These are phyloP conservation scores for Tremella yokohamensis DNA, from an alignment of 768 basidiomycete species.

Conservation along the genomic window DNA sequence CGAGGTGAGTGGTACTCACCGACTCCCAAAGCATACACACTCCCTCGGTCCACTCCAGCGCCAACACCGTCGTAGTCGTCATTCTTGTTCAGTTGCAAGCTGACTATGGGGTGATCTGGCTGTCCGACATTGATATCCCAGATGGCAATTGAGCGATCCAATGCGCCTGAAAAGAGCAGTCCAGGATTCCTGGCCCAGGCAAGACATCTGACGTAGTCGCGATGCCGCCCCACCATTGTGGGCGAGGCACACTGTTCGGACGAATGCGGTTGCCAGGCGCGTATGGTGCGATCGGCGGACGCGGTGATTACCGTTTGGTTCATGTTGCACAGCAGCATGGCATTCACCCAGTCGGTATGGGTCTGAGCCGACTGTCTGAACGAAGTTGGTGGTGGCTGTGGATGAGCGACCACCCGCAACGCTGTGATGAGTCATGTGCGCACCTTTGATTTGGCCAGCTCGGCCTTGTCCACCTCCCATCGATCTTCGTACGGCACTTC, in stretches of 20 bases:
- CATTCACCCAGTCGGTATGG: slow-evolving; percentile 96
- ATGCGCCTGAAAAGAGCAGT: slow-evolving; percentile 62
- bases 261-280: slow-evolving; percentile 86
- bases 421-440: not conserved
- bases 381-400: slow-evolving; percentile 41
- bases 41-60: slow-evolving; percentile 42
- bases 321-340: slow-evolving; percentile 81
- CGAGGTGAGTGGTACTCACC: slow-evolving; percentile 27
- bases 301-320: slow-evolving; percentile 92
- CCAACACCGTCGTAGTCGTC: slow-evolving; percentile 38
- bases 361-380: slow-evolving; percentile 86
- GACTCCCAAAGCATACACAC: slow-evolving; percentile 50
- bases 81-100: slow-evolving; percentile 38
- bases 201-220: slow-evolving; percentile 48
- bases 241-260: slow-evolving; percentile 53
- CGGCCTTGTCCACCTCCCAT: slow-evolving; percentile 72
- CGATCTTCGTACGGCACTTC: slow-evolving; percentile 63
- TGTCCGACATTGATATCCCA: slow-evolving; percentile 68
- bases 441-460: slow-evolving; percentile 50
- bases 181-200: slow-evolving; percentile 42
- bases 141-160: slow-evolving; percentile 87
- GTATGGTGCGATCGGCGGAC: slow-evolving; percentile 91
- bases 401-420: slow-evolving; percentile 37
- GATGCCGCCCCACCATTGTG: slow-evolving; percentile 41
- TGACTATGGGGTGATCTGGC: slow-evolving; percentile 43